These are phyloP conservation scores for Saccharomyces hybrid DNA, from an alignment of 1,139 yeast species.

Conservation along the genomic window DNA sequence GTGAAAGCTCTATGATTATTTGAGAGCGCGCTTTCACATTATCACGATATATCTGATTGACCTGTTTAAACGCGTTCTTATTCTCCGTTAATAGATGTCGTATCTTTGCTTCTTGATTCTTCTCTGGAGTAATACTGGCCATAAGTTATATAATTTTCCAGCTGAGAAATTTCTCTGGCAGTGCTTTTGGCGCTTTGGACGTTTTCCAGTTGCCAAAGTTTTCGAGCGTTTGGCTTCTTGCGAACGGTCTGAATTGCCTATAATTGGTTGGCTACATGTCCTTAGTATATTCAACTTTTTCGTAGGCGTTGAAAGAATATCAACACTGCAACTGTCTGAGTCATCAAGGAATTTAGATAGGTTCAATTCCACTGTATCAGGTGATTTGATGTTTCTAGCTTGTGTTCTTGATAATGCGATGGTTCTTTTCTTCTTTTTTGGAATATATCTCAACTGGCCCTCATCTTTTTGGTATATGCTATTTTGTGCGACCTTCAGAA, in stretches of 20 bases:
- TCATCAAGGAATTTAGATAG: background rate
- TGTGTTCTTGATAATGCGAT: background rate
- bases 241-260: background rate
- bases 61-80: constrained; percentile 37
- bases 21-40: constrained; percentile 46
- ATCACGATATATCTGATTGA: constrained; percentile 42
- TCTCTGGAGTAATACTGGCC: constrained; percentile 13
- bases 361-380: background rate
- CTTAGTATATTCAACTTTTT: background rate
- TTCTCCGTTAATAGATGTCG: constrained; percentile 11
- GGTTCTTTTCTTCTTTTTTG: background rate
- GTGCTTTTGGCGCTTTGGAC: background rate
- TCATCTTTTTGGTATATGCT: background rate
- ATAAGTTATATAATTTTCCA: constrained; percentile 11
- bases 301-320: background rate
- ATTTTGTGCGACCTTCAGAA: background rate
- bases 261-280: background rate
- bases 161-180: background rate
- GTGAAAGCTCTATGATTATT: constrained; percentile 39
- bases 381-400: background rate
- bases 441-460: background rate
- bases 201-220: background rate
- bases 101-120: constrained; percentile 18
- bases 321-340: background rate
- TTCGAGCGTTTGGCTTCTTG: background rate